These are phyloP conservation scores for Ceratocystis destructans DNA, from an alignment of 2,329 filamentous ascomycete genomes.

Conservation along the genomic window DNA sequence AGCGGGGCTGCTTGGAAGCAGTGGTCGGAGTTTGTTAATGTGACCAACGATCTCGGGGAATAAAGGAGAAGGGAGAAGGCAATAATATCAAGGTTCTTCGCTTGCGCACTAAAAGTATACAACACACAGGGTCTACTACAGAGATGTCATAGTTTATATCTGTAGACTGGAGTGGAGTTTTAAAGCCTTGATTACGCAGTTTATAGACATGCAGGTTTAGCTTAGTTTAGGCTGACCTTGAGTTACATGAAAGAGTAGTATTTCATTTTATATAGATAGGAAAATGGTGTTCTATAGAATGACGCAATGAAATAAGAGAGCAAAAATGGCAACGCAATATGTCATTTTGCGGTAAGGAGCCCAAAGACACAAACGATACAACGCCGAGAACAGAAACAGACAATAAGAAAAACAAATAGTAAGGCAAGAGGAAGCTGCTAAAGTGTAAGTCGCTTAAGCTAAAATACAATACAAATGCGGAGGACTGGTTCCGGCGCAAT, in stretches of 20 bases:
- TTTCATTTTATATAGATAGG: neutral
- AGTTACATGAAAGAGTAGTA: neutral
- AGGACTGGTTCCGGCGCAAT: slow-evolving; percentile 2
- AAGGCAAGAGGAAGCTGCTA: neutral
- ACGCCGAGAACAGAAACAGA: neutral
- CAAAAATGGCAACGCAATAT: neutral
- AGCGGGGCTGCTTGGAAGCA: slow-evolving; percentile 76
- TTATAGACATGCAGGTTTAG: neutral
- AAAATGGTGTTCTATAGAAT: neutral
- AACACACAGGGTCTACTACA: too few species aligned
- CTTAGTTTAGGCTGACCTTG: neutral
- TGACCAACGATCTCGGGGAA: slow-evolving; percentile 46
- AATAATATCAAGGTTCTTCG: too few species aligned
- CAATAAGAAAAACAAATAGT: neutral
- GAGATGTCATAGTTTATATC: neutral
- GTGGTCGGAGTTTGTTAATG: slow-evolving; percentile 71
- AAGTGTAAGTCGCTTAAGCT: neutral
- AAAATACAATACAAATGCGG: slow-evolving; percentile 3
- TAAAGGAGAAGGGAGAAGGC: neutral
- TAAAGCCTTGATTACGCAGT: neutral
- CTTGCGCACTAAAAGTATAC: too few species aligned
- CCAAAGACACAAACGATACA: neutral
- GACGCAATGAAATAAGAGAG: neutral
- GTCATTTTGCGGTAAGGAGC: neutral
- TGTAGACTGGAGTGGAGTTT: neutral